Conservation (phyloP, 2,329 filamentous ascomycete genomes). For the Dryadomyces quercus-mongolicae region DNA sequence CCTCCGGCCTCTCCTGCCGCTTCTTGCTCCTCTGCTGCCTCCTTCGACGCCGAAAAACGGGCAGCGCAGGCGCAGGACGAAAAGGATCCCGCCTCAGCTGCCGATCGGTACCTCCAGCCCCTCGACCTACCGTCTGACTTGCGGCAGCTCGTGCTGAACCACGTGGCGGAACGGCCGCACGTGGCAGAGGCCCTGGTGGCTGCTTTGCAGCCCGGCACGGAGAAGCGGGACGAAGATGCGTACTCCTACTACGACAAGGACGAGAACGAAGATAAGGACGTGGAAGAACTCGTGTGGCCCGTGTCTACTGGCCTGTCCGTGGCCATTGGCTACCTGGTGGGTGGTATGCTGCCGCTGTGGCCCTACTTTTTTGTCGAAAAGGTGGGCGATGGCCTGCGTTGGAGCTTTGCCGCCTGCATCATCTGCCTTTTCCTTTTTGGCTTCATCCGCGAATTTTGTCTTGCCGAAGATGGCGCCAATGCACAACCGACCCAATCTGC, state of each 20-base stretch:
- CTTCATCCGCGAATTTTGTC: constrained; percentile 15
- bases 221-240: not conserved
- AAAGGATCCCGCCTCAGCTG: not conserved
- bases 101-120: constrained; percentile 12
- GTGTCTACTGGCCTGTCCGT: constrained; percentile 16
- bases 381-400: constrained; percentile 18
- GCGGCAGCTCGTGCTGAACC: constrained; percentile 9
- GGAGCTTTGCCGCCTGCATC: constrained; percentile 20
- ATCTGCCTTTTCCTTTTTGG: constrained; percentile 20
- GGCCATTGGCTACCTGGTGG: constrained; percentile 18
- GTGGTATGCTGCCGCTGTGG: constrained; percentile 18
- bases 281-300: constrained; percentile 10
- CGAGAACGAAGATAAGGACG: constrained; percentile 4
- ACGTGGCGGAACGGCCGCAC: constrained; percentile 7
- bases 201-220: not conserved
- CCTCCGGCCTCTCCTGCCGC: not conserved
- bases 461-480: constrained; percentile 3
- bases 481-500: not conserved
- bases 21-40: not conserved
- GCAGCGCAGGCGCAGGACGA: not conserved
- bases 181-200: not conserved
- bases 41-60: not conserved
- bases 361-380: constrained; percentile 18
- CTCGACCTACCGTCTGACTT: constrained; percentile 13
- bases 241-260: not conserved